Percentiles rank a stretch among this genome's conserved stretches.
phyloP scores from a whole-genome alignment of 495 filamentous ascomycete genomes.

The Letharia lupina region DNA sequence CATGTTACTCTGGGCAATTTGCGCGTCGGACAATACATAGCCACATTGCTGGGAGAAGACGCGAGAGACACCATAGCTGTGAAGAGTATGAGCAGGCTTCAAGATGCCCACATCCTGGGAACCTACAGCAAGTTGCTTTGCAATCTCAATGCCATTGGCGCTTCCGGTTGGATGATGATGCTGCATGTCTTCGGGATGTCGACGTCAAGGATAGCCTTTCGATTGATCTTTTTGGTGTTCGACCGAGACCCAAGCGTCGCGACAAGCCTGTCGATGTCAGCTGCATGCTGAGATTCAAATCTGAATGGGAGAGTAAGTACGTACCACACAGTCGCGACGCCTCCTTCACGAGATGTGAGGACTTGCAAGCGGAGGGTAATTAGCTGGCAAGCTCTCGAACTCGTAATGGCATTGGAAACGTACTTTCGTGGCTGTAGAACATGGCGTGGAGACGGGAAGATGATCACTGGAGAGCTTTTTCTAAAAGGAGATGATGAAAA shows the following conservation, averaged over 20 bases:
- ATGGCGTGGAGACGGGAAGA: conserved; percentile 36
- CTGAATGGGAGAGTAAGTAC: conserved; percentile 37
- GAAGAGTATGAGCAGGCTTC: conserved; percentile 5
- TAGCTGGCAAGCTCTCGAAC: conserved; percentile 12
- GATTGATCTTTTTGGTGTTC: conserved; percentile 61
- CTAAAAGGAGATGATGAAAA: not conserved
- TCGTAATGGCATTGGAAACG: conserved; percentile 21
- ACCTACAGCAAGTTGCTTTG: conserved; percentile 77
- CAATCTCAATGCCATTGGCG: conserved; percentile 83
- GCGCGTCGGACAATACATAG: conserved; percentile 74
- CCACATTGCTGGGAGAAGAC: conserved; percentile 81
- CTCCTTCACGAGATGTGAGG: conserved; percentile 78
- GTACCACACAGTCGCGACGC: conserved; percentile 91
- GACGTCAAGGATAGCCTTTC: conserved; percentile 84
- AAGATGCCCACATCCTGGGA: conserved; percentile 4
- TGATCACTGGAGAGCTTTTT: not conserved
- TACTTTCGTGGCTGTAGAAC: conserved; percentile 93
- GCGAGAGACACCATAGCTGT: conserved; percentile 69
- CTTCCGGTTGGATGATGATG: conserved; percentile 74
- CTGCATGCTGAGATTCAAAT: not conserved
- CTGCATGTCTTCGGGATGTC: conserved; percentile 78
- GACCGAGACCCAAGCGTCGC: conserved; percentile 79
- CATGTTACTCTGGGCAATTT: conserved; percentile 68
- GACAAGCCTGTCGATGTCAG: conserved; percentile 57
- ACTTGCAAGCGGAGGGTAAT: conserved; percentile 38